Evolutionary conservation across 768 basidiomycete species (phyloP), one percentile per base, ranked within the genome.

Genomic region (Mycena rosella): DNA sequence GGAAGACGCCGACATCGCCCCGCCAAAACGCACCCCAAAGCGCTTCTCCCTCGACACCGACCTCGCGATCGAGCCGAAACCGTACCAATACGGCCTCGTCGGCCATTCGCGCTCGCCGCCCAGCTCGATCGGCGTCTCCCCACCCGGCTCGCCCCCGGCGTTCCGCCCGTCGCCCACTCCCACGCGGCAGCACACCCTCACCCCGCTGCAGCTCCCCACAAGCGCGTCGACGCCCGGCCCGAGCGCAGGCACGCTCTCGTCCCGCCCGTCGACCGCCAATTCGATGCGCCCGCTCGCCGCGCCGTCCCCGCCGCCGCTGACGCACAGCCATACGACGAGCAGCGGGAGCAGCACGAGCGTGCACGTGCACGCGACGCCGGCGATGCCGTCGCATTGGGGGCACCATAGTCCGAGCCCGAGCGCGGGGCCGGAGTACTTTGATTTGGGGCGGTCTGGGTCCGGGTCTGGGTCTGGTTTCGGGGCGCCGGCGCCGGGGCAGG

Each of bases 11-110:
- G 45, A 47, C 26, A n/a, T 74, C 18, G 63, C 71, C 5, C 68
- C 74, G 30, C 60, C 68, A 70, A 65, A 9, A 38, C 42, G 24
- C 48, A 65, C 65, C 11, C 75, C 74, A 53, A 70, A 72, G 63
- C 72, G 78, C 49, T 73, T 80, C 60, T 78, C 76, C 18, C 70
- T 79, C 29, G 74, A 79, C 48, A 67, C 75, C 27, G 65, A 70
- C n/a, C 38, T 36, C 15, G 34, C 34, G 8, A 15, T 69, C 42
- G 76, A 78, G 30, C 88, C 87, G 6, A 84, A 79, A 73, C 88
- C 89, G 26, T 91, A 91, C 72, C 82, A 87, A 71, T 91, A 91
- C 68, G 89, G 89, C 20, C 80, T 87, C 45, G 85, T 91, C 27
- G 90, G 89, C 3, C 84, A 83, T 26, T 79, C 80, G 2, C 73